Evolutionary conservation across 1,284 basidiomycete species (phyloP).

Genomic region (Apiotrichum laibachii): DNA sequence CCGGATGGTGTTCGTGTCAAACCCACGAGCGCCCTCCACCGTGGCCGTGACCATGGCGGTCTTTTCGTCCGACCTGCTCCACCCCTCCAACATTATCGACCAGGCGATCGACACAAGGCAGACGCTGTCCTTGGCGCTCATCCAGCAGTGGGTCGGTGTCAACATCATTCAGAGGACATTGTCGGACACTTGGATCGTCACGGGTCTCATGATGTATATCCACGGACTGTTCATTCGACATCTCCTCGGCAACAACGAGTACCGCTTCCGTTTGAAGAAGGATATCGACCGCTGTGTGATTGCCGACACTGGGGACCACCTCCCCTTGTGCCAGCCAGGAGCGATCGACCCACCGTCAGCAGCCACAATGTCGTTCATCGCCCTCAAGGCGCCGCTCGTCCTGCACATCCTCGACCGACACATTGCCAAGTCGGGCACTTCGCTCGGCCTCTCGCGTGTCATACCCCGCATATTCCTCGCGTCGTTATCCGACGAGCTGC

Average conservation of each 20-base stretch:
- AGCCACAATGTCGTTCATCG: constrained; percentile 76
- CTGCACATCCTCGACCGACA: constrained; percentile 92
- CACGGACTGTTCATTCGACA: constrained; percentile 83
- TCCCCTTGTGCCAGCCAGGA: constrained; percentile 89
- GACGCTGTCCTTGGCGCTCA: constrained; percentile 78
- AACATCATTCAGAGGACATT: constrained; percentile 94
- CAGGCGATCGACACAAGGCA: constrained; percentile 90
- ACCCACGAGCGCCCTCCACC: constrained; percentile 72
- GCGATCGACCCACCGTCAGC: constrained; percentile 75
- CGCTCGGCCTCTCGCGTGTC: constrained; percentile 88
- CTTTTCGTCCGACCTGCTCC: constrained; percentile 76
- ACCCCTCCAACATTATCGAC: constrained; percentile 87
- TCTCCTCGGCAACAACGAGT: constrained; percentile 94
- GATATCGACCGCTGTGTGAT: constrained; percentile 93
- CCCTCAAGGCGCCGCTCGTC: constrained; percentile 91
- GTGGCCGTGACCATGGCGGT: constrained; percentile 82
- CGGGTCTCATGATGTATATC: constrained; percentile 88
- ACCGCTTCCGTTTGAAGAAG: constrained; percentile 90
- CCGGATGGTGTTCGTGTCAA: constrained; percentile 94
- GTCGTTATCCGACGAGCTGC: constrained; percentile 86
- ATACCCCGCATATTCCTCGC: constrained; percentile 93
- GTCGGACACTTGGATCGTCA: constrained; percentile 94
- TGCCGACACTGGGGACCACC: constrained; percentile 83
- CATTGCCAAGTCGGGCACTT: constrained; percentile 90
- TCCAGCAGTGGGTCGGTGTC: constrained; percentile 95